Conservation (phyloP, 805 yeast genomes). For the Candida rishiriensis region DNA sequence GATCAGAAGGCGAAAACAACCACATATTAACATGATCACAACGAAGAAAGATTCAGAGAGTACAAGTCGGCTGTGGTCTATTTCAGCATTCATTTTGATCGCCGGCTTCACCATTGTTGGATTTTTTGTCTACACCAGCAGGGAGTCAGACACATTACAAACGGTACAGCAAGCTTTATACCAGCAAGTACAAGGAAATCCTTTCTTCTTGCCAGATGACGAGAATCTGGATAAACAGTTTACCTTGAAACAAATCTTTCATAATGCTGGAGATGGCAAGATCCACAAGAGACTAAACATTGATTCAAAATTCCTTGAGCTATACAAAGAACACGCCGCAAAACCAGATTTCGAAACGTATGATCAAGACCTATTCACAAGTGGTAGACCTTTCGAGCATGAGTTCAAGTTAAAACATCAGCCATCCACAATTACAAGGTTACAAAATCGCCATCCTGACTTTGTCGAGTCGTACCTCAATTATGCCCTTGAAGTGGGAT, state of each 20-base stretch:
- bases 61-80: too few relatives aligned
- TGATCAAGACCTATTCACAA: slow-evolving; percentile 2
- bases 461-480: slow-evolving; percentile 62
- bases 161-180: neutral
- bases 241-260: slow-evolving; percentile 54
- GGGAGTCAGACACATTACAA: neutral
- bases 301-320: slow-evolving; percentile 7
- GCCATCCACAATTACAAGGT: slow-evolving; percentile 27
- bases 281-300: slow-evolving; percentile 37
- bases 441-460: slow-evolving; percentile 49
- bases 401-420: slow-evolving; percentile 15
- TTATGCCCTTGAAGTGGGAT: slow-evolving; percentile 45
- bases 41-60: too few relatives aligned
- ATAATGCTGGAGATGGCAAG: slow-evolving; percentile 49
- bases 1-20: too few relatives aligned
- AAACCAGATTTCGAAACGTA: slow-evolving; percentile 1
- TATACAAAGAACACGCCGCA: neutral
- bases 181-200: neutral
- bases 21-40: too few relatives aligned
- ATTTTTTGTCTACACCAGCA: neutral
- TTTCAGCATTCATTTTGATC: too few relatives aligned
- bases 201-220: neutral
- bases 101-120: neutral
- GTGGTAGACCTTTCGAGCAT: slow-evolving; percentile 16
- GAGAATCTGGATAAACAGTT: slow-evolving; percentile 10